Evolutionary conservation across 768 basidiomycete genomes (phyloP).

Genomic region (Suillus paluster): DNA sequence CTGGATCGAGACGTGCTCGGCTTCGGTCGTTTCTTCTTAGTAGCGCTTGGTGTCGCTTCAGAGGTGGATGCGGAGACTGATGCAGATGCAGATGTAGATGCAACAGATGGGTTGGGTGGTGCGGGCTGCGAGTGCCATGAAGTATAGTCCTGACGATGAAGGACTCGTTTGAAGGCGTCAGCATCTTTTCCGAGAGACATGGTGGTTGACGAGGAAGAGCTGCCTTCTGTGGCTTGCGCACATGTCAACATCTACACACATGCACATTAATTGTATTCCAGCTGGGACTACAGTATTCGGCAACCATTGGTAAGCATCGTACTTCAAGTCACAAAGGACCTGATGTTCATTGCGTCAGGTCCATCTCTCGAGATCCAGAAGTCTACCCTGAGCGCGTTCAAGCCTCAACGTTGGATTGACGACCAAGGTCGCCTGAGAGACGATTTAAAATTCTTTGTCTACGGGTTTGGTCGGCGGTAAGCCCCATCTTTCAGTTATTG

Average conservation of each 20-base stretch:
- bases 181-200: constrained; percentile 77
- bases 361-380: too few relatives aligned
- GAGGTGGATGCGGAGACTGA: constrained; percentile 41
- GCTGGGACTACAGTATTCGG: too few relatives aligned
- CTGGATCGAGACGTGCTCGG: constrained; percentile 50
- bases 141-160: constrained; percentile 67
- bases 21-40: constrained; percentile 63
- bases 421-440: too few relatives aligned
- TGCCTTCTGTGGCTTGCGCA: background rate
- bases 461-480: too few relatives aligned
- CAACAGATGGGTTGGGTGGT: constrained; percentile 37
- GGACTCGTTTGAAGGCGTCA: constrained; percentile 67
- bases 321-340: too few relatives aligned
- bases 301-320: too few relatives aligned
- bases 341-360: too few relatives aligned
- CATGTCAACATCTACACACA: background rate
- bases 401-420: too few relatives aligned
- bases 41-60: background rate
- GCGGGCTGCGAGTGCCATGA: constrained; percentile 78
- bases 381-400: too few relatives aligned
- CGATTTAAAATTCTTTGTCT: too few relatives aligned
- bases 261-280: too few relatives aligned
- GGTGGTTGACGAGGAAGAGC: constrained; percentile 17
- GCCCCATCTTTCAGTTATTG: too few relatives aligned
- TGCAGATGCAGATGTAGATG: constrained; percentile 34